These are phyloP conservation scores for Pleurotus tuoliensis DNA, from an alignment of 768 basidiomycete species.

Conservation along the genomic window DNA sequence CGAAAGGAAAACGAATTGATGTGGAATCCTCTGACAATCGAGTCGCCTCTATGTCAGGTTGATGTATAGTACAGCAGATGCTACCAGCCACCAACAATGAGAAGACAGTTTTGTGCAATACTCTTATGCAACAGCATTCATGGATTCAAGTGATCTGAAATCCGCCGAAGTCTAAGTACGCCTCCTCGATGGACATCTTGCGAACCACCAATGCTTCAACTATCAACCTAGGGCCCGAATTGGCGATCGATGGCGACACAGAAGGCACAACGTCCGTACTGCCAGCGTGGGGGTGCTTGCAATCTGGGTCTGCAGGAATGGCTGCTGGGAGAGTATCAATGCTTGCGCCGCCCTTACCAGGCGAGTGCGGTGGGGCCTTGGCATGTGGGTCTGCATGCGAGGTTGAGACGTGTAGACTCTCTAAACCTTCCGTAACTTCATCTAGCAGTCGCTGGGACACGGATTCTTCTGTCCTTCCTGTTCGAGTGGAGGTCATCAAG, in stretches of 20 bases:
- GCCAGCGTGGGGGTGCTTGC: not conserved
- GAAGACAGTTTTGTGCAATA: too few relatives aligned
- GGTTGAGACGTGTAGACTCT: constrained; percentile 27
- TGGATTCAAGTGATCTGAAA: constrained; percentile 25
- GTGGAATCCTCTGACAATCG: too few relatives aligned
- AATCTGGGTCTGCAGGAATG: not conserved
- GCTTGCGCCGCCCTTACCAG: constrained; percentile 12
- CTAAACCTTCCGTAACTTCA: constrained; percentile 19
- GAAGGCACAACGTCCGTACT: not conserved
- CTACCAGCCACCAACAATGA: too few relatives aligned
- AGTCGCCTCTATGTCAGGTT: too few relatives aligned
- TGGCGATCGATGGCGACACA: not conserved
- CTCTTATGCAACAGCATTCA: too few relatives aligned
- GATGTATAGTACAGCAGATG: too few relatives aligned
- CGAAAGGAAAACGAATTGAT: too few relatives aligned
- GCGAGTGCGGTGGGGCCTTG: constrained; percentile 20
- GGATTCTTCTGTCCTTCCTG: constrained; percentile 9
- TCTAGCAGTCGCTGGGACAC: constrained; percentile 11
- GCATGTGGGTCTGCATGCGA: not conserved
- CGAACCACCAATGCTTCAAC: constrained; percentile 80
- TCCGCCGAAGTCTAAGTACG: constrained; percentile 70
- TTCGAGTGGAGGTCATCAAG: constrained; percentile 22
- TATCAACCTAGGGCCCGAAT: constrained; percentile 50
- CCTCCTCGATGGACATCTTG: constrained; percentile 74
- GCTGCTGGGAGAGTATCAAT: constrained; percentile 9